Evolutionary conservation across 768 basidiomycete genomes (phyloP).

Genomic region (Rhizopogon vinicolor): DNA sequence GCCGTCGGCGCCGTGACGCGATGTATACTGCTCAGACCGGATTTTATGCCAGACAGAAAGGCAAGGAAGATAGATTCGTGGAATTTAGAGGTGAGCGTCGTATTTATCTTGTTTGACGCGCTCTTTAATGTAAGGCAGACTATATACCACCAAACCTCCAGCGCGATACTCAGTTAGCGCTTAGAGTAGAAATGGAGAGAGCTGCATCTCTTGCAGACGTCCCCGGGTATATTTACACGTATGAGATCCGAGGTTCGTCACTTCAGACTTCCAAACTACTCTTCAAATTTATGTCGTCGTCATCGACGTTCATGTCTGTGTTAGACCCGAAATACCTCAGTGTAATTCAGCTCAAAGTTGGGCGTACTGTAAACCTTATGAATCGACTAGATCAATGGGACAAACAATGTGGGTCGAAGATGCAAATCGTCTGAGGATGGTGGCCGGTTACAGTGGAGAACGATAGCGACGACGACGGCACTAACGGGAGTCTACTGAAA

Average conservation of each 20-base stretch:
- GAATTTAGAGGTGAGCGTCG: conserved; percentile 47
- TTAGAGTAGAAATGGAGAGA: conserved; percentile 52
- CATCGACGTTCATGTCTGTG: not conserved
- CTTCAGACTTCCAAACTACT: conserved; percentile 5
- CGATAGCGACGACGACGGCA: conserved; percentile 29
- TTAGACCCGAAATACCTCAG: conserved; percentile 30
- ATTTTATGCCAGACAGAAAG: conserved; percentile 49
- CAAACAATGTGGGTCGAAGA: conserved; percentile 76
- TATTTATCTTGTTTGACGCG: not conserved
- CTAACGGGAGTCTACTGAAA: conserved; percentile 49
- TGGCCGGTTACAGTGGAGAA: conserved; percentile 56
- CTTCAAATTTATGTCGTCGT: conserved; percentile 2
- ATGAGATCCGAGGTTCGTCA: conserved; percentile 65
- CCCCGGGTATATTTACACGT: conserved; percentile 78
- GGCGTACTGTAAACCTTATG: conserved; percentile 67
- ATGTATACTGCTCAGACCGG: conserved; percentile 45
- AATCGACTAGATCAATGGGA: conserved; percentile 77
- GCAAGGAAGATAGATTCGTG: conserved; percentile 39
- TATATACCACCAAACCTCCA: conserved; percentile 69
- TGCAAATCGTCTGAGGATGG: conserved; percentile 68
- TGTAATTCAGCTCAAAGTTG: conserved; percentile 70
- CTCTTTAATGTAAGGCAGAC: conserved; percentile 32
- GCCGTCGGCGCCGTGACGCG: conserved; percentile 59
- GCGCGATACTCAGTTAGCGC: conserved; percentile 52
- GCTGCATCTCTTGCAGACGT: conserved; percentile 51